Conservation (phyloP, 2,329 filamentous ascomycete genomes). For the Blumeria hordei region DNA sequence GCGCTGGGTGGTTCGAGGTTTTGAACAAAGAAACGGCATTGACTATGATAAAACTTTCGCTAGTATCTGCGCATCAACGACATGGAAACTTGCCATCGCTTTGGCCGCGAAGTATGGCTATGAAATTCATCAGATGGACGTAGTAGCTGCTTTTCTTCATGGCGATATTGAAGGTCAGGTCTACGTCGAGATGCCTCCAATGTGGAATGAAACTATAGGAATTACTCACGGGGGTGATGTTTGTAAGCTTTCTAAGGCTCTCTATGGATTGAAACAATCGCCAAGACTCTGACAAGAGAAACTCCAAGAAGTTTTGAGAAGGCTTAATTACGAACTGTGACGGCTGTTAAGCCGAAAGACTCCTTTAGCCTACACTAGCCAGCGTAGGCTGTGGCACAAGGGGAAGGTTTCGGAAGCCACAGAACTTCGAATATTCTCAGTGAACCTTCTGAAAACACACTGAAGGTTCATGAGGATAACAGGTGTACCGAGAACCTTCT, state of each 20-base stretch:
- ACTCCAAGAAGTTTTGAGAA: neutral
- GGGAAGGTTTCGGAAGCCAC: too few relatives aligned
- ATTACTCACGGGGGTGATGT: neutral
- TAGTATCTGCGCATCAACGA: neutral
- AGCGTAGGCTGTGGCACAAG: too few relatives aligned
- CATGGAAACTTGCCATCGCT: neutral
- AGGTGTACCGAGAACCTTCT: too few relatives aligned
- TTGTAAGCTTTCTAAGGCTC: neutral
- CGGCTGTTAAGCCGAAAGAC: too few relatives aligned
- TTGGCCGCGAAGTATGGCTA: neutral
- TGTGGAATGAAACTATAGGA: neutral
- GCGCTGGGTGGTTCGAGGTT: neutral
- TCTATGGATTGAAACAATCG: constrained; percentile 1
- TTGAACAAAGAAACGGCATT: neutral
- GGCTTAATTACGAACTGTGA: neutral
- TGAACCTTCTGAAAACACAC: too few relatives aligned
- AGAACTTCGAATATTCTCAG: too few relatives aligned
- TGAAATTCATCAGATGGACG: neutral
- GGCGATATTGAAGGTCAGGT: neutral
- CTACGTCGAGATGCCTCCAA: neutral
- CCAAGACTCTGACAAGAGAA: neutral
- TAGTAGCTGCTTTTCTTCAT: neutral
- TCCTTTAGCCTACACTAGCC: too few relatives aligned
- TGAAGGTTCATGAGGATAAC: too few relatives aligned
- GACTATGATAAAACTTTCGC: neutral